A percentile compares a stretch with the other conserved stretches of the same genome.
Evolutionary conservation across 1,284 basidiomycete species (phyloP).

Genomic region (Malassezia vespertilionis): DNA sequence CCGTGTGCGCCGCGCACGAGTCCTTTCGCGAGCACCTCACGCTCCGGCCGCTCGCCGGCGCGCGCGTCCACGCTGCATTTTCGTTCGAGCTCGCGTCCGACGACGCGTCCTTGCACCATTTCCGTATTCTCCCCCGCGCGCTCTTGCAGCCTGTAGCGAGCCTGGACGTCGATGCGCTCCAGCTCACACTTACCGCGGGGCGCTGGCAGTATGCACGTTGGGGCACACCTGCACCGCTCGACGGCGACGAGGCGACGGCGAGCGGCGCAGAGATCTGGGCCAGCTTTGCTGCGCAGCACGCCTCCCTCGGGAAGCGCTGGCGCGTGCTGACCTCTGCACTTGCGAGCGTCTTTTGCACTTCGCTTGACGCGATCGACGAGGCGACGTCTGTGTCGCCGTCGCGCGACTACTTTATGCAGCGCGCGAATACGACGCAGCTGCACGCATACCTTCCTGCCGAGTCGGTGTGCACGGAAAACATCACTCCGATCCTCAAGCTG

Average conservation of each 20-base stretch:
- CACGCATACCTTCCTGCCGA: conserved; percentile 27
- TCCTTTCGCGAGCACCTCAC: conserved; percentile 57
- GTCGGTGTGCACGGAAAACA: conserved; percentile 73
- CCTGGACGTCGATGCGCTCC: conserved; percentile 72
- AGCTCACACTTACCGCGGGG: conserved; percentile 73
- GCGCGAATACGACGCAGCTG: conserved; percentile 2
- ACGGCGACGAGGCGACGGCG: conserved; percentile 56
- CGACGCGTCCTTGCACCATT: conserved; percentile 17
- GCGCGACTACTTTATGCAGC: conserved; percentile 12
- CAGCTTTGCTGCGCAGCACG: conserved; percentile 43
- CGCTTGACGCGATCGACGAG: conserved; percentile 55
- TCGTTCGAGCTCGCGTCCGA: conserved; percentile 26
- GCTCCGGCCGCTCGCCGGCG: conserved; percentile 67
- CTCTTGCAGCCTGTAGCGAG: conserved; percentile 74
- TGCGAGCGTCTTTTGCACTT: conserved; percentile 86
- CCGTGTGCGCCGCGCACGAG: conserved; percentile 10
- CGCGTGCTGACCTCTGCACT: conserved; percentile 72
- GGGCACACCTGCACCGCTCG: conserved; percentile 41
- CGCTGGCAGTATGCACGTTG: conserved; percentile 80
- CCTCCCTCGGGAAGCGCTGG: conserved; percentile 52
- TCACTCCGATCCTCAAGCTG: conserved; percentile 87
- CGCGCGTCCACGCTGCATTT: conserved; percentile 72
- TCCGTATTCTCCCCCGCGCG: conserved; percentile 62
- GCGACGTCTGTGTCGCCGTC: conserved; percentile 23
- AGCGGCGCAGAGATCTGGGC: conserved; percentile 80